These are phyloP conservation scores for Ceratobasidium sp. DNA, from an alignment of 1,284 basidiomycete species.

Conservation along the genomic window DNA sequence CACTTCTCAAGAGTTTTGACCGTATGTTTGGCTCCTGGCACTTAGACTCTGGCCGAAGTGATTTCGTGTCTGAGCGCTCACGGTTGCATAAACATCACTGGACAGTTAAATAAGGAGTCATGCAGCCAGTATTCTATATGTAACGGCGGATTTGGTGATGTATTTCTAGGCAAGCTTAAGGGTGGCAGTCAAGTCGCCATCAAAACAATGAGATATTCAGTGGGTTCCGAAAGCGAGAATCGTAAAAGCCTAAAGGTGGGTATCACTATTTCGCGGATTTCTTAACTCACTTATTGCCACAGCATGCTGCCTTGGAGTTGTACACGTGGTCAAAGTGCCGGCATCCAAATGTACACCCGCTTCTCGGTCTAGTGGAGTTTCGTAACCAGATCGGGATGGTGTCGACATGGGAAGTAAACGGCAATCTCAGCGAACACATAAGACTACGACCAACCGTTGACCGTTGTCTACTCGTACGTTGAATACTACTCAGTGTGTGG, in stretches of 20 bases:
- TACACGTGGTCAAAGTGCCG: constrained; percentile 22
- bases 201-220: not conserved
- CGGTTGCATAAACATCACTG: constrained; percentile 9
- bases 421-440: not conserved
- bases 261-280: not conserved
- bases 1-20: too few species aligned
- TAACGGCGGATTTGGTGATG: constrained; percentile 16
- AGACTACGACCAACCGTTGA: not conserved
- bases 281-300: not conserved
- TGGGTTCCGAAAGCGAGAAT: not conserved
- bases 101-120: not conserved
- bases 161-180: constrained; percentile 5
- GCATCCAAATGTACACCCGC: not conserved
- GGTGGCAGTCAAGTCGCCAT: constrained; percentile 14
- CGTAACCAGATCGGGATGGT: constrained; percentile 1
- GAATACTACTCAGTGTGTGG: not conserved
- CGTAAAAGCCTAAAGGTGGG: constrained; percentile 1
- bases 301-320: constrained; percentile 10
- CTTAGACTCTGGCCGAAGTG: too few species aligned
- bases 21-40: too few species aligned
- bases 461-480: not conserved
- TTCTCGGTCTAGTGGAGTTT: constrained; percentile 14
- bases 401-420: not conserved
- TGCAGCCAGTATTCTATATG: not conserved
- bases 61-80: not conserved